Percentiles rank a stretch among this genome's conserved stretches.
These are phyloP conservation scores for Scheffersomyces illinoinensis DNA, from an alignment of 1,139 yeast species.

Conservation along the genomic window DNA sequence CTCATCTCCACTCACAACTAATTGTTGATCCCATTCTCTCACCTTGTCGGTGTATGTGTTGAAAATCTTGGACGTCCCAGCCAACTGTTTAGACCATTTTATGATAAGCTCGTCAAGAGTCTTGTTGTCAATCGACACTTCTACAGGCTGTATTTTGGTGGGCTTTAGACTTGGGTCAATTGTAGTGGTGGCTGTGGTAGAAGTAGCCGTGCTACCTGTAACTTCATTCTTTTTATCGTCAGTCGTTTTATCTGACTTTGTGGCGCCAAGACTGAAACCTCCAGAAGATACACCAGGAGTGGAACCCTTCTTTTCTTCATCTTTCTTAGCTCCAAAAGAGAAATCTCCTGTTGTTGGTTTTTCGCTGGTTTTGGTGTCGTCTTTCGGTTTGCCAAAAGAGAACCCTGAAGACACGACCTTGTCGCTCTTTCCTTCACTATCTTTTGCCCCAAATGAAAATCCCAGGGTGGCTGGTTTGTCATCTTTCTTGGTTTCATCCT, in stretches of 20 bases:
- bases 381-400: constrained; percentile 25
- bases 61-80: constrained; percentile 72
- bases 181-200: constrained; percentile 18
- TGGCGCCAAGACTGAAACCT: not conserved
- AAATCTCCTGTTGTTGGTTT: constrained; percentile 7
- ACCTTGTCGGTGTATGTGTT: constrained; percentile 75
- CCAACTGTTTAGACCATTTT: constrained; percentile 88
- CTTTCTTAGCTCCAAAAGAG: not conserved
- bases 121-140: constrained; percentile 82
- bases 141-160: constrained; percentile 60
- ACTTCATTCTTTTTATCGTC: constrained; percentile 12
- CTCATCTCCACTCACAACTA: constrained; percentile 84
- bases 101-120: constrained; percentile 90
- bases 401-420: constrained; percentile 9
- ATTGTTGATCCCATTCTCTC: constrained; percentile 79
- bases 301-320: not conserved
- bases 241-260: constrained; percentile 1
- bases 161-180: constrained; percentile 38
- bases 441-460: no score
- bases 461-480: constrained; percentile 11
- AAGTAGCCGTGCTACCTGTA: constrained; percentile 5
- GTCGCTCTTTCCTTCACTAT: no score
- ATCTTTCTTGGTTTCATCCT: constrained; percentile 10
- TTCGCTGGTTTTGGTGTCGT: constrained; percentile 11
- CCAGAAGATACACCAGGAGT: not conserved